phyloP scores from a whole-genome alignment of 352 stramenopile species.

The Pythium diclinum region DNA sequence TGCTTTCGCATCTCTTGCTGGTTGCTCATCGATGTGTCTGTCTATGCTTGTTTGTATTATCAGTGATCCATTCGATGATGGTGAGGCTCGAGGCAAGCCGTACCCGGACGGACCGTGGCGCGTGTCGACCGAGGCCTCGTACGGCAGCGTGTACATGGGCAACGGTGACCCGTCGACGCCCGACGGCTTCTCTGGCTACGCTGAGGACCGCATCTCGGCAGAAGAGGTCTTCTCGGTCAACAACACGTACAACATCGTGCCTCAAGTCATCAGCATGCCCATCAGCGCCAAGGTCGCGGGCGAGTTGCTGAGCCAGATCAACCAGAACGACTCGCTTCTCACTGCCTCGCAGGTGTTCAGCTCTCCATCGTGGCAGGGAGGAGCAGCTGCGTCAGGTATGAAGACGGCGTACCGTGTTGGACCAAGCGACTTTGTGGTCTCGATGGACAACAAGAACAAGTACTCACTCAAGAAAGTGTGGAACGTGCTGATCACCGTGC shows the following conservation, averaged over 20 bases:
- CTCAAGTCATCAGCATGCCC: slow-evolving; percentile 67
- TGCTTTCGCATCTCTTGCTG: neutral
- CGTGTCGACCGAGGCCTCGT: slow-evolving; percentile 45
- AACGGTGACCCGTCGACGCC: slow-evolving; percentile 79
- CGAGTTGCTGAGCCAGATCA: slow-evolving; percentile 38
- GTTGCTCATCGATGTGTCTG: neutral
- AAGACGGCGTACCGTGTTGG: slow-evolving; percentile 34
- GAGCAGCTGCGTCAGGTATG: slow-evolving; percentile 23
- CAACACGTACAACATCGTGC: slow-evolving; percentile 83
- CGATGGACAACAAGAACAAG: slow-evolving; percentile 64
- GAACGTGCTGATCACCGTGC: slow-evolving; percentile 76
- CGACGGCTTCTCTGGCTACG: slow-evolving; percentile 55
- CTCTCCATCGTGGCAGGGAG: slow-evolving; percentile 27
- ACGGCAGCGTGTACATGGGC: slow-evolving; percentile 81
- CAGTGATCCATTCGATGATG: slow-evolving; percentile 70
- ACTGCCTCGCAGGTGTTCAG: slow-evolving; percentile 46
- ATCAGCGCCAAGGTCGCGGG: slow-evolving; percentile 61
- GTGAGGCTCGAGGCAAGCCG: slow-evolving; percentile 40
- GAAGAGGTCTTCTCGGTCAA: slow-evolving; percentile 75
- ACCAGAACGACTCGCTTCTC: slow-evolving; percentile 20
- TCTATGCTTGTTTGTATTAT: neutral
- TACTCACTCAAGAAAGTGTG: slow-evolving; percentile 71
- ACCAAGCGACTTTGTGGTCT: slow-evolving; percentile 31
- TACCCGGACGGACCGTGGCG: slow-evolving; percentile 74
- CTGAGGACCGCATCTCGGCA: slow-evolving; percentile 61